Evolutionary conservation across 116 monocot species (phyloP).

Genomic region (Trichopus zeylanicus): DNA sequence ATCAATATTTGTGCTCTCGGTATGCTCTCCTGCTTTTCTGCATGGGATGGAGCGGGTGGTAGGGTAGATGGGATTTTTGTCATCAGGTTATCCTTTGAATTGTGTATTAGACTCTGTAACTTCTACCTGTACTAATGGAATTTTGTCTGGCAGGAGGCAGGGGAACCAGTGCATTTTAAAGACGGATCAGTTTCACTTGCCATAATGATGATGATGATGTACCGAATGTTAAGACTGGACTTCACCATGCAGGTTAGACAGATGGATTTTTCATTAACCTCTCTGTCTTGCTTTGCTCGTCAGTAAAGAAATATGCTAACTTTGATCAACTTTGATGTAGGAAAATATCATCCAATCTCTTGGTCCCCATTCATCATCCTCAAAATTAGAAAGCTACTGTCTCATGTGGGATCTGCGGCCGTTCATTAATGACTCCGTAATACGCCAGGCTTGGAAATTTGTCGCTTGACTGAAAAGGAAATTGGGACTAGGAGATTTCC

Average conservation of each 20-base stretch:
- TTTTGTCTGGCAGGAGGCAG: slow-evolving; percentile 19
- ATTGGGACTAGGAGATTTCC: too few relatives aligned
- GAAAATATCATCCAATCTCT: slow-evolving; percentile 47
- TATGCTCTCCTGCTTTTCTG: too few relatives aligned
- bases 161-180: slow-evolving; percentile 7
- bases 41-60: too few relatives aligned
- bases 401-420: slow-evolving; percentile 80
- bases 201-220: slow-evolving; percentile 33
- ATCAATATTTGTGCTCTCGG: too few relatives aligned
- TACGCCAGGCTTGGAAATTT: slow-evolving; percentile 32
- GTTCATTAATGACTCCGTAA: slow-evolving; percentile 44
- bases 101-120: background rate
- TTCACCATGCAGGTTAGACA: slow-evolving; percentile 59
- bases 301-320: background rate
- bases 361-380: slow-evolving; percentile 24
- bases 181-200: slow-evolving; percentile 23
- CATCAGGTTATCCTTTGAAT: background rate
- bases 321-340: slow-evolving; percentile 17
- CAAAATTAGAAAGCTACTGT: slow-evolving; percentile 72
- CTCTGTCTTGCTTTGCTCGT: background rate
- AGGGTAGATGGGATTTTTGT: too few relatives aligned
- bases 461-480: slow-evolving; percentile 3
- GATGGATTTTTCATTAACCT: background rate
- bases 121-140: background rate
- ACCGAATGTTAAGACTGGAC: slow-evolving; percentile 54